A percentile compares a stretch with the other conserved stretches of the same genome.
Evolutionary conservation across 1,284 basidiomycete species (phyloP).

Genomic region (Porodaedalea pini): DNA sequence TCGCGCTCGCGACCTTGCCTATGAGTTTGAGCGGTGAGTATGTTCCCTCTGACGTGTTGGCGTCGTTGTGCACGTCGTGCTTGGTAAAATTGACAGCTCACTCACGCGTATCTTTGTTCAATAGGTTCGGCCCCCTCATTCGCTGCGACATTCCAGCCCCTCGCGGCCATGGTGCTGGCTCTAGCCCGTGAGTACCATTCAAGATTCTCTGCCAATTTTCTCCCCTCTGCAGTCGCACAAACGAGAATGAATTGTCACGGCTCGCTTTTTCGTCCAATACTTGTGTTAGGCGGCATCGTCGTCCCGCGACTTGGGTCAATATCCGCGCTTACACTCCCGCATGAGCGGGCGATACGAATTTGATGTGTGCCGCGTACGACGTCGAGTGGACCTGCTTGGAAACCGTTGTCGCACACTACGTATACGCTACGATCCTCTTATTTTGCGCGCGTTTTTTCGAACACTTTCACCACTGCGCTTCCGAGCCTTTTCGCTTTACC

Average conservation of each 20-base stretch:
- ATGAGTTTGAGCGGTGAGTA: slow-evolving; percentile 80
- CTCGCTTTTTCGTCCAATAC: slow-evolving; percentile 2
- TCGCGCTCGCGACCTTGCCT: slow-evolving; percentile 78
- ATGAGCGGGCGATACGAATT: background rate
- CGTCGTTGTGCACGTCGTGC: too few species aligned
- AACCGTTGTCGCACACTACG: background rate
- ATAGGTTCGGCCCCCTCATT: slow-evolving; percentile 69
- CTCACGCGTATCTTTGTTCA: slow-evolving; percentile 8
- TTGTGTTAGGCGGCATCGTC: background rate
- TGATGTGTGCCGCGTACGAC: background rate
- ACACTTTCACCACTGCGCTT: slow-evolving; percentile 35
- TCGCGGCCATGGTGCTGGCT: slow-evolving; percentile 63
- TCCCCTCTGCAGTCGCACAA: slow-evolving; percentile 34
- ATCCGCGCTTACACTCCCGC: background rate
- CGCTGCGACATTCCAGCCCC: slow-evolving; percentile 89
- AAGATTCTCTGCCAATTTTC: slow-evolving; percentile 19
- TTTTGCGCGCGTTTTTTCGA: slow-evolving; percentile 16
- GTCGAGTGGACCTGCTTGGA: background rate
- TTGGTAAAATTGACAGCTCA: slow-evolving; percentile 7
- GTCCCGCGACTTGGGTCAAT: slow-evolving; percentile 1
- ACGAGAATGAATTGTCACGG: slow-evolving; percentile 4
- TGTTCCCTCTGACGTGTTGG: slow-evolving; percentile 1
- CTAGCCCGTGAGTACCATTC: slow-evolving; percentile 69
- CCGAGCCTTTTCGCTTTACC: slow-evolving; percentile 36
- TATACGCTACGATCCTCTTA: slow-evolving; percentile 10